Conservation (phyloP, 2,329 filamentous ascomycete genomes). For the Scedosporium dehoogii region DNA sequence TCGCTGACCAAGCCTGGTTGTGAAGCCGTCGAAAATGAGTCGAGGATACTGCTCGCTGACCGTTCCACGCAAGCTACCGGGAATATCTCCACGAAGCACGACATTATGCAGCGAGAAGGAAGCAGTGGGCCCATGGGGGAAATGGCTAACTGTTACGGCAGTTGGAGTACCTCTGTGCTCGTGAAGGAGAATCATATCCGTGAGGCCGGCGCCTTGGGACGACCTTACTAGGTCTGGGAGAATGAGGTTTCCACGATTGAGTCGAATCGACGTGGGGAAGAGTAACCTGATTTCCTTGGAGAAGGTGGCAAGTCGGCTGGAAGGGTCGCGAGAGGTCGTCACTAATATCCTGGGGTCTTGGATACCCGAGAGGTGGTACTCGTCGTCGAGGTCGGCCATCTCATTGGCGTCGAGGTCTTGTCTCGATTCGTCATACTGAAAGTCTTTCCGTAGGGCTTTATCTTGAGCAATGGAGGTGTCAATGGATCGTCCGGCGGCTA, state of each 20-base stretch:
- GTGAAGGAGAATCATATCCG: constrained; percentile 78
- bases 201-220: constrained; percentile 69
- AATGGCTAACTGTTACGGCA: constrained; percentile 75
- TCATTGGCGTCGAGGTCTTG: constrained; percentile 58
- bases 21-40: constrained; percentile 91
- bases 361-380: constrained; percentile 88
- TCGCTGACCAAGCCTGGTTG: constrained; percentile 65
- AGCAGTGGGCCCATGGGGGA: constrained; percentile 71
- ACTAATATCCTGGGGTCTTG: constrained; percentile 83
- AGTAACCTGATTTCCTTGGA: constrained; percentile 83
- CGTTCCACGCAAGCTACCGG: constrained; percentile 75
- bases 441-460: constrained; percentile 73
- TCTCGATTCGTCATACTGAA: constrained; percentile 83
- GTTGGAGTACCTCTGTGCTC: constrained; percentile 91
- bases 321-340: constrained; percentile 83
- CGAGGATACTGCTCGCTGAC: constrained; percentile 91
- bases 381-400: constrained; percentile 70
- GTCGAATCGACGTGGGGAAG: constrained; percentile 72
- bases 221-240: constrained; percentile 76
- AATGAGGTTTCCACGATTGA: constrained; percentile 88
- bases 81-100: constrained; percentile 84
- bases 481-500: constrained; percentile 81
- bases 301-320: constrained; percentile 75
- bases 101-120: constrained; percentile 91
- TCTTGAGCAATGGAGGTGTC: constrained; percentile 79